Percentiles rank a stretch among this genome's conserved stretches.
Conservation (phyloP, 2,329 filamentous ascomycete species). For the Colletotrichum sp. region DNA sequence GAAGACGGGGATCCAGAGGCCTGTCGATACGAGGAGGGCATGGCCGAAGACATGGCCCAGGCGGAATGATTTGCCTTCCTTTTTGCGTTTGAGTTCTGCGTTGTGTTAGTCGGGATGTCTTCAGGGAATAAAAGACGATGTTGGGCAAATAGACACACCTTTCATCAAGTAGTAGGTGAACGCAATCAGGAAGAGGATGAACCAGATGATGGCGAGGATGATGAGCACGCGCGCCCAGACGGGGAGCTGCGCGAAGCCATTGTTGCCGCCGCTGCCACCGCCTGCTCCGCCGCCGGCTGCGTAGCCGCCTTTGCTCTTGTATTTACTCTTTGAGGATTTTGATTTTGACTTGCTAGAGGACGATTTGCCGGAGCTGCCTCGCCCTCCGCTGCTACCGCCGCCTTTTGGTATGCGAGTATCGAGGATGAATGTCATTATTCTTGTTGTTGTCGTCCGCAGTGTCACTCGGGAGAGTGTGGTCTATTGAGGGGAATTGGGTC, state of each 20-base stretch:
- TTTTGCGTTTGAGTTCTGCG: constrained; percentile 18
- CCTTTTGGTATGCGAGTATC: constrained; percentile 10
- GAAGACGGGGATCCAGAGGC: constrained; percentile 25
- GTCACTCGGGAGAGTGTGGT: not conserved
- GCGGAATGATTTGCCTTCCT: constrained; percentile 18
- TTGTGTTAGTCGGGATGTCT: not conserved
- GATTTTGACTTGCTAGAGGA: not conserved
- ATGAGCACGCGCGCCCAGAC: constrained; percentile 21
- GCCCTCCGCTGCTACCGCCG: not conserved
- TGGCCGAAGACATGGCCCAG: constrained; percentile 8
- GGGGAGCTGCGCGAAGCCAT: constrained; percentile 7
- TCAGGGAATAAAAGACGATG: too few relatives aligned
- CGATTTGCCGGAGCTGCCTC: not conserved
- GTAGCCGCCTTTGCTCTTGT: constrained; percentile 4
- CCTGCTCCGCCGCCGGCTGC: not conserved
- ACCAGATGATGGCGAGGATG: constrained; percentile 16
- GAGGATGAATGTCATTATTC: constrained; percentile 5
- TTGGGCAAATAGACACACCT: not conserved
- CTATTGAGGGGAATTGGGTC: not conserved
- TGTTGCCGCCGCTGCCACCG: not conserved
- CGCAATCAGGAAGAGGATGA: not conserved
- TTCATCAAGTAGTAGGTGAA: not conserved
- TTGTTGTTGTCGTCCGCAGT: not conserved
- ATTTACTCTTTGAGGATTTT: not conserved
- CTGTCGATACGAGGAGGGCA: constrained; percentile 14